These are phyloP conservation scores for Byssoonygena ceratinophila DNA, from an alignment of 2,329 filamentous ascomycete species.

Conservation along the genomic window DNA sequence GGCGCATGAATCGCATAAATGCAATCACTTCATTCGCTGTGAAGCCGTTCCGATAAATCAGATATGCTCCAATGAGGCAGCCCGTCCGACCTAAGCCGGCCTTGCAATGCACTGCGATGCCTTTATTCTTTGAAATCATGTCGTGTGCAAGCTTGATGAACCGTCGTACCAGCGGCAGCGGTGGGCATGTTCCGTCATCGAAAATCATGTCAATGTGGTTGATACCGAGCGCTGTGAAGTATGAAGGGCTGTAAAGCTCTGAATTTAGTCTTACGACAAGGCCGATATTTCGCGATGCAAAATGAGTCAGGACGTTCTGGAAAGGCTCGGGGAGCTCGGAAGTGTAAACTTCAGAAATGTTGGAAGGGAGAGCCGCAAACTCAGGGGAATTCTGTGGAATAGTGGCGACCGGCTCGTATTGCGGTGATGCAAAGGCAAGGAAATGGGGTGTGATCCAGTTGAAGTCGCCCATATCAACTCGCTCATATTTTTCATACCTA, in stretches of 20 bases:
- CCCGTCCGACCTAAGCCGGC: conserved; percentile 90
- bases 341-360: conserved; percentile 59
- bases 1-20: conserved; percentile 98
- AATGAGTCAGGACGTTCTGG: conserved; percentile 91
- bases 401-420: conserved; percentile 64
- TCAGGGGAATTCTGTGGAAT: conserved; percentile 62
- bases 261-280: conserved; percentile 93
- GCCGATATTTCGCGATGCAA: conserved; percentile 76
- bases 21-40: conserved; percentile 95
- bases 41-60: conserved; percentile 95
- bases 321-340: conserved; percentile 71
- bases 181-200: conserved; percentile 92
- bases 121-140: conserved; percentile 85
- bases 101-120: conserved; percentile 97
- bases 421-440: conserved; percentile 90
- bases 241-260: conserved; percentile 89
- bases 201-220: conserved; percentile 99
- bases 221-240: conserved; percentile 90
- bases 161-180: conserved; percentile 75
- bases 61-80: conserved; percentile 90
- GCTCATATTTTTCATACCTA: conserved; percentile 82
- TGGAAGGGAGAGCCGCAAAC: conserved; percentile 64
- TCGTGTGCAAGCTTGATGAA: conserved; percentile 93
- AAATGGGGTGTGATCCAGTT: conserved; percentile 97
- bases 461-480: conserved; percentile 97